Evolutionary conservation across 1,284 basidiomycete genomes (phyloP).

Genomic region (Irpex sp.): DNA sequence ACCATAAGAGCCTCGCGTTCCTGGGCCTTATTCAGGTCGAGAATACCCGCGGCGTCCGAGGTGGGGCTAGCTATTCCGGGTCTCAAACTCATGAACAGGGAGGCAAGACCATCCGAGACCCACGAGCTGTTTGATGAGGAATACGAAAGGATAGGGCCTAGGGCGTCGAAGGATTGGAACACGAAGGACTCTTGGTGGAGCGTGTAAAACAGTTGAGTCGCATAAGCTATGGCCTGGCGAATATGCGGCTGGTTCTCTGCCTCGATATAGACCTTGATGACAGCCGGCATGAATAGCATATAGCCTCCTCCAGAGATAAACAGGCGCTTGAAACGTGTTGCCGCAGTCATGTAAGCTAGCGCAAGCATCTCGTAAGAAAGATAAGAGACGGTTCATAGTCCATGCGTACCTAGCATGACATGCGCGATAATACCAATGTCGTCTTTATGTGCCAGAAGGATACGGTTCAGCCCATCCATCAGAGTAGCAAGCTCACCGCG

Average conservation of each 20-base stretch:
- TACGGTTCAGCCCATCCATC: slow-evolving; percentile 66
- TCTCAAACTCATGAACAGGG: slow-evolving; percentile 54
- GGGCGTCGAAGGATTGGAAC: slow-evolving; percentile 68
- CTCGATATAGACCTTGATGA: slow-evolving; percentile 68
- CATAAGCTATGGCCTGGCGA: slow-evolving; percentile 68
- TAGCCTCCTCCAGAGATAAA: slow-evolving; percentile 74
- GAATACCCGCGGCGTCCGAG: slow-evolving; percentile 65
- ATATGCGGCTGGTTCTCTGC: slow-evolving; percentile 53
- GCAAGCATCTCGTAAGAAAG: not conserved
- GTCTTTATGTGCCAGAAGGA: slow-evolving; percentile 62
- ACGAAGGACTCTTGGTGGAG: slow-evolving; percentile 75
- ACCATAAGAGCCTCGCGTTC: slow-evolving; percentile 73
- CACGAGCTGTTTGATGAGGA: slow-evolving; percentile 45
- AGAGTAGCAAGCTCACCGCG: slow-evolving; percentile 67
- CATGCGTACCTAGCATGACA: slow-evolving; percentile 58
- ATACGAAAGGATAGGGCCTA: slow-evolving; percentile 52
- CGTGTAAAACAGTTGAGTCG: slow-evolving; percentile 69
- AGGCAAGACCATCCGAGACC: slow-evolving; percentile 49
- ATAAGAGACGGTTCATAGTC: not conserved
- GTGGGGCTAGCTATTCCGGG: slow-evolving; percentile 34
- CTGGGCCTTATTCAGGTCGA: slow-evolving; percentile 59
- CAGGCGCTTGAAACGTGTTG: slow-evolving; percentile 72
- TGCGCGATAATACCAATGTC: slow-evolving; percentile 73
- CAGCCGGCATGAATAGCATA: slow-evolving; percentile 64
- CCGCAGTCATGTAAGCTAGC: slow-evolving; percentile 63